Evolutionary conservation across 257 asterid genomes (phyloP).

Genomic region (Anisodus tanguticus): DNA sequence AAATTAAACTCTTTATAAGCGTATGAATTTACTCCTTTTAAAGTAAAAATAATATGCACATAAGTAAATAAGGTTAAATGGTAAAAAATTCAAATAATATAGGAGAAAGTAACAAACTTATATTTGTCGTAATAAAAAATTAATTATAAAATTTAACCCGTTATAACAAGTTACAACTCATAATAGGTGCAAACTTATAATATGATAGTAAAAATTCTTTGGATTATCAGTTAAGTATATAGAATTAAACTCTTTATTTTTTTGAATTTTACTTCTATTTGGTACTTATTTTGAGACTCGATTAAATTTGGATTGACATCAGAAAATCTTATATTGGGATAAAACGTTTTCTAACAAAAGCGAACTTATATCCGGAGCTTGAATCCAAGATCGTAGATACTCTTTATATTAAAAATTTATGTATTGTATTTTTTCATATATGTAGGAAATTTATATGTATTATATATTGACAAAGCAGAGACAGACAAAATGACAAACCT

Average conservation of each 20-base stretch:
- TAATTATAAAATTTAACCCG: background rate
- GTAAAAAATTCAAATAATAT: background rate
- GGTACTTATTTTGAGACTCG: rapidly evolving
- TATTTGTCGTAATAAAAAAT: background rate
- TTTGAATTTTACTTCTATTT: no score
- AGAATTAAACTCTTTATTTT: no score
- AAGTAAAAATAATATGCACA: background rate
- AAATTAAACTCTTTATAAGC: background rate
- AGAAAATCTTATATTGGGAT: background rate
- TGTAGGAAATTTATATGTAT: no score
- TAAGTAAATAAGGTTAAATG: background rate
- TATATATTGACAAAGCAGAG: background rate
- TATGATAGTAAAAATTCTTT: no score
- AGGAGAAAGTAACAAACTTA: background rate
- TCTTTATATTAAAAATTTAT: background rate
- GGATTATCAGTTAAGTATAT: no score
- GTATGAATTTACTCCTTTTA: background rate
- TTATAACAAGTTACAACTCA: background rate
- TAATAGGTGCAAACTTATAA: background rate
- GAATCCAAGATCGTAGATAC: background rate
- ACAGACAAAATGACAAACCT: conserved; percentile 49
- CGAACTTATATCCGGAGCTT: background rate
- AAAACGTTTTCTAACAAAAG: rapidly evolving
- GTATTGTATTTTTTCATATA: background rate
- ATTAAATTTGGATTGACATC: rapidly evolving